A percentile compares a stretch with the other conserved stretches of the same genome.
Conservation (phyloP, 2,329 filamentous ascomycete species). For the Nemania bipapillata region DNA sequence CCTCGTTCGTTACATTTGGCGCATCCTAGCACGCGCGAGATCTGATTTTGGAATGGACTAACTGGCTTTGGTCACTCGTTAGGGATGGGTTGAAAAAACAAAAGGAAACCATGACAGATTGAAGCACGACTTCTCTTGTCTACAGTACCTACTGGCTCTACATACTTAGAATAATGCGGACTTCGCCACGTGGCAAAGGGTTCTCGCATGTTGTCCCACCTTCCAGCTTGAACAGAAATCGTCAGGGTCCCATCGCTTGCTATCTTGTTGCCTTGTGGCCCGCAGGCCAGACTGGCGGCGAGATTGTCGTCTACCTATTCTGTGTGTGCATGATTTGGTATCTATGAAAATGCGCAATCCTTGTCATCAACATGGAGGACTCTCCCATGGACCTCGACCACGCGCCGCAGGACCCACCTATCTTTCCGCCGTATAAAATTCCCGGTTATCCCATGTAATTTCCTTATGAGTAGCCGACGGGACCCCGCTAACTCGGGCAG, state of each 20-base stretch:
- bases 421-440: not conserved
- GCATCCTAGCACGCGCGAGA: not conserved
- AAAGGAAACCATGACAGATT: not conserved
- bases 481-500: slow-evolving; percentile 49
- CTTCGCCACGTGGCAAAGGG: slow-evolving; percentile 54
- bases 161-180: no score
- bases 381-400: not conserved
- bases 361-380: no score
- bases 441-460: slow-evolving; percentile 3
- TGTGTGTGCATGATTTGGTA: no score
- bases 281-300: not conserved
- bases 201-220: slow-evolving; percentile 42
- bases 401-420: not conserved
- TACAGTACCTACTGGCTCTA: no score
- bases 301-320: not conserved
- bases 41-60: not conserved
- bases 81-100: not conserved
- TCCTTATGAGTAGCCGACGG: slow-evolving; percentile 51
- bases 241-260: slow-evolving; percentile 47
- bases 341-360: no score
- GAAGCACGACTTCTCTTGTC: no score
- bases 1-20: not conserved
- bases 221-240: slow-evolving; percentile 52
- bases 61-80: not conserved
- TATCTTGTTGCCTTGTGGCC: not conserved